A percentile compares a stretch with the other conserved stretches of the same genome.
These are phyloP conservation scores for Fusarium coicis DNA, from an alignment of 2,329 filamentous ascomycete genomes.

Conservation along the genomic window DNA sequence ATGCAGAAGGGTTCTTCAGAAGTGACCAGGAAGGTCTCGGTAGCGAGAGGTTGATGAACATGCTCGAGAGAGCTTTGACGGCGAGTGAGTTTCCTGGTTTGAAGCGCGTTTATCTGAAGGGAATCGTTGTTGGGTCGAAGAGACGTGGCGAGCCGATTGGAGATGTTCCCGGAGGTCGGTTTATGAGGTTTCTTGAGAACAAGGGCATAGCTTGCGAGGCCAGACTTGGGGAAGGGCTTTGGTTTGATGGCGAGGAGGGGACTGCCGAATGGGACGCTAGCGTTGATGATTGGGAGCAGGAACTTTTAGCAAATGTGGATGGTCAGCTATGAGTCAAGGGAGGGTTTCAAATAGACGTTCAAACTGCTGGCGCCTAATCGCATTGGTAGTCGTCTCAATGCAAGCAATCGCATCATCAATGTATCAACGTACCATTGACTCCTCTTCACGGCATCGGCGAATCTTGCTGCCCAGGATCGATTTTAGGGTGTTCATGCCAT, in stretches of 20 bases:
- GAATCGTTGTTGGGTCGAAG: neutral
- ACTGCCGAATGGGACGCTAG: neutral
- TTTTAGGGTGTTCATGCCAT: neutral
- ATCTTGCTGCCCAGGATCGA: neutral
- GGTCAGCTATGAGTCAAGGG: neutral
- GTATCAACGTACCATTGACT: neutral
- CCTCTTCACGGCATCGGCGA: neutral
- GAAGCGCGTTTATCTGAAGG: neutral
- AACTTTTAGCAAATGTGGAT: neutral
- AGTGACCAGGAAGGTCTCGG: neutral
- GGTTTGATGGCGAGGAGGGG: neutral
- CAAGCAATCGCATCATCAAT: neutral
- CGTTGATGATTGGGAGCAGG: neutral
- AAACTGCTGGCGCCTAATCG: rapidly evolving
- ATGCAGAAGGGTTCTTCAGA: neutral
- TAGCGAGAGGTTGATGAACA: neutral
- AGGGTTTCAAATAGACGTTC: rapidly evolving
- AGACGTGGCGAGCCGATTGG: neutral
- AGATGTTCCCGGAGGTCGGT: neutral
- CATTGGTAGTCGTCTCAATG: neutral
- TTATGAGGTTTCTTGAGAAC: neutral
- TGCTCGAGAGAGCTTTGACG: neutral
- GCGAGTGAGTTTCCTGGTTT: neutral
- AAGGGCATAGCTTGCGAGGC: neutral
- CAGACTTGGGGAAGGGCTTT: neutral